phyloP scores from a whole-genome alignment of 140 eudicot species.

The Artemisia princeps region DNA sequence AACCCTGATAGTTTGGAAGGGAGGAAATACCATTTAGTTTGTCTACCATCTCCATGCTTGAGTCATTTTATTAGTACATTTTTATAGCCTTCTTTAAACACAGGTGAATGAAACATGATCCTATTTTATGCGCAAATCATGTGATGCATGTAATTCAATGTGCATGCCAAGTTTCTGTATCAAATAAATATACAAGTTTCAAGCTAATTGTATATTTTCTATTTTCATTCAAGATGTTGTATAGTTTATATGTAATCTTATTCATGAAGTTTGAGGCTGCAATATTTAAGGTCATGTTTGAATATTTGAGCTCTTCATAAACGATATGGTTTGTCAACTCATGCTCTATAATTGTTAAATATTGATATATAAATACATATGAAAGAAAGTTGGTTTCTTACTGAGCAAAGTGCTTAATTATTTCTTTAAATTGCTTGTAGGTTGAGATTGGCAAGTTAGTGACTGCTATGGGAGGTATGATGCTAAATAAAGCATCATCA shows the following conservation, averaged over 20 bases:
- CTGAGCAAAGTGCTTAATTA: neutral
- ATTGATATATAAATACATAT: neutral
- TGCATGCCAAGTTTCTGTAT: neutral
- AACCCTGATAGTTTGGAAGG: too few relatives aligned
- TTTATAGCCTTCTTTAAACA: too few relatives aligned
- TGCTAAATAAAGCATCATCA: conserved; percentile 52
- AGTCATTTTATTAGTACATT: too few relatives aligned
- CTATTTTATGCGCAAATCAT: conserved; percentile 1
- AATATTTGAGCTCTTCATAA: too few relatives aligned
- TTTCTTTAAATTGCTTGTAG: conserved; percentile 34
- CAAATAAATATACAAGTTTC: conserved; percentile 10
- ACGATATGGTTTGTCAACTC: too few relatives aligned
- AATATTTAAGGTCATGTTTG: conserved; percentile 4
- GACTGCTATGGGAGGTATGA: conserved; percentile 79
- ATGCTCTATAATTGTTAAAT: too few relatives aligned
- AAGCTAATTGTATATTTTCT: conserved; percentile 2
- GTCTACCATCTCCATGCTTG: too few relatives aligned
- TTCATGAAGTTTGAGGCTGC: conserved; percentile 5
- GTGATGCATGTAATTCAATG: too few relatives aligned
- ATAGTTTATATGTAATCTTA: neutral
- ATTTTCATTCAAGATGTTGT: conserved; percentile 5
- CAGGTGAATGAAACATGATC: neutral
- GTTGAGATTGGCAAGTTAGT: conserved; percentile 64
- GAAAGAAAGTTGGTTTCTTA: neutral
- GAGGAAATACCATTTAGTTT: too few relatives aligned